Conservation (phyloP, 2,329 filamentous ascomycete genomes). For the Diaporthe citrichinensis region DNA sequence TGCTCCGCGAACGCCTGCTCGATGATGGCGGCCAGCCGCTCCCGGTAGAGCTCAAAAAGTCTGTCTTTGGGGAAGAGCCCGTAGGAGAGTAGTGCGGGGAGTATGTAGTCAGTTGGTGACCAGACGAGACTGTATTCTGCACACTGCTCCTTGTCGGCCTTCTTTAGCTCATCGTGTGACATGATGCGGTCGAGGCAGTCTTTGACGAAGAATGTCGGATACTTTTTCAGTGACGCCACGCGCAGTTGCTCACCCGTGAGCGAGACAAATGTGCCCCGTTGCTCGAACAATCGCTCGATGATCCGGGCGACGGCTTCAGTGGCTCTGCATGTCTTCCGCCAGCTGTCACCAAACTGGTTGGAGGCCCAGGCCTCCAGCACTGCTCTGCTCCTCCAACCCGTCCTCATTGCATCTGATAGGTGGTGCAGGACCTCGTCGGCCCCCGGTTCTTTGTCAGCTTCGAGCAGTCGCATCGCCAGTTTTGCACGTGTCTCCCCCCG, state of each 20-base stretch:
- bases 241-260: not conserved
- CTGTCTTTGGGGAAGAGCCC: not conserved
- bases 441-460: not conserved
- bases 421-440: not conserved
- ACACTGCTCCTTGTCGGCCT: not conserved
- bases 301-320: not conserved
- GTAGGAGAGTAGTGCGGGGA: not conserved
- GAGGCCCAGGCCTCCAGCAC: not conserved
- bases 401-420: not conserved
- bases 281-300: not conserved
- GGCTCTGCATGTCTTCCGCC: not conserved
- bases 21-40: not conserved
- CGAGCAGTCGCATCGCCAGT: not conserved
- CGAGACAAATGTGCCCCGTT: not conserved
- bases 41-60: not conserved
- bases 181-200: not conserved
- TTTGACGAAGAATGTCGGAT: not conserved
- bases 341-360: not conserved
- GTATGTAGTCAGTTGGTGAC: not conserved
- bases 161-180: not conserved
- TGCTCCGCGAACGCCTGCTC: not conserved
- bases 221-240: not conserved
- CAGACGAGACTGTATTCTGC: not conserved
- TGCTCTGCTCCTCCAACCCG: not conserved
- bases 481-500: not conserved